phyloP scores from a whole-genome alignment of 306 rosid genomes.

The Fagus crenata region DNA sequence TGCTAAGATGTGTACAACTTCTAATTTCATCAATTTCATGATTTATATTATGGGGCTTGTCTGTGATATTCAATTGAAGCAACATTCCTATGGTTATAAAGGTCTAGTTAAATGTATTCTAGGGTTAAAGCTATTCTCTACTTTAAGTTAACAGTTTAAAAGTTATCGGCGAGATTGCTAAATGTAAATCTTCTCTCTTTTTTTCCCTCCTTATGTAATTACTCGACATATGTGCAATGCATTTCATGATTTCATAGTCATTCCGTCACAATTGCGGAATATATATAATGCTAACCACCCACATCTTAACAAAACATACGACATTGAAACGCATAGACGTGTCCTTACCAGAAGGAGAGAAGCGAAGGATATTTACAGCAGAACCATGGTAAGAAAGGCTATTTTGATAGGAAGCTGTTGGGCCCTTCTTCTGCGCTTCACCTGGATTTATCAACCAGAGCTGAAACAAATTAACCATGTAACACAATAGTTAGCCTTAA shows the following conservation, averaged over 20 bases:
- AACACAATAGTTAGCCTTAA: conserved; percentile 22
- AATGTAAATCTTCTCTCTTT: neutral
- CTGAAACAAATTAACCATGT: conserved; percentile 38
- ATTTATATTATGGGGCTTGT: neutral
- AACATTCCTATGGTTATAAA: neutral
- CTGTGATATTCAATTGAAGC: neutral
- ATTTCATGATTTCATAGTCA: neutral
- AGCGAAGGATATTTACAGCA: conserved; percentile 80
- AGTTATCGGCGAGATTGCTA: neutral
- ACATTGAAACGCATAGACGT: neutral
- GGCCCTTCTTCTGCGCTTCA: conserved; percentile 58
- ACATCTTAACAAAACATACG: neutral
- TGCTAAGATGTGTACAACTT: neutral
- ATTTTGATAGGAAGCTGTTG: conserved; percentile 61
- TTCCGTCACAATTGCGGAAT: neutral
- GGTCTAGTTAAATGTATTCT: neutral
- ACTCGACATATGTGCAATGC: neutral
- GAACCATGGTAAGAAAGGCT: conserved; percentile 74
- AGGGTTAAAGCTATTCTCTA: neutral
- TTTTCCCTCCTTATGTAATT: neutral
- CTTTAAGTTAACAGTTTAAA: neutral
- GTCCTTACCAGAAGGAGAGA: conserved; percentile 71
- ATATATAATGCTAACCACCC: neutral
- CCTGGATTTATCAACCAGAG: conserved; percentile 65
- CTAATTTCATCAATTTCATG: neutral